A percentile compares a stretch with the other conserved stretches of the same genome.
phyloP scores from a whole-genome alignment of 1,139 yeast species.

The Sugiyamaella paludigena region DNA sequence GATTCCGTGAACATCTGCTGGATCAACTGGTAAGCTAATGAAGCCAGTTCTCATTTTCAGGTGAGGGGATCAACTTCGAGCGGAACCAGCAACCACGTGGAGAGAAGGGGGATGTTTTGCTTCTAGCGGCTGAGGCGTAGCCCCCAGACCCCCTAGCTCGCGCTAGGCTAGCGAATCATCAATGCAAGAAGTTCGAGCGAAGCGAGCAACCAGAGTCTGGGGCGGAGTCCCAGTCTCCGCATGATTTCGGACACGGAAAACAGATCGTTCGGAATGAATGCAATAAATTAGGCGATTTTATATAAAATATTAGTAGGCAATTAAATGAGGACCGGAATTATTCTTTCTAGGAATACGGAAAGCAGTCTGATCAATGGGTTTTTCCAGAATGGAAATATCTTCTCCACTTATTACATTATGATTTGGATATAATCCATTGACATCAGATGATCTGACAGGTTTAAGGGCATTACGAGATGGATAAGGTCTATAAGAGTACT shows the following conservation, averaged over 20 bases:
- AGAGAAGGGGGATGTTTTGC: neutral
- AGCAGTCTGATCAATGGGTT: slow-evolving; percentile 22
- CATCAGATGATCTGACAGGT: slow-evolving; percentile 6
- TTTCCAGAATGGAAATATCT: slow-evolving; percentile 21
- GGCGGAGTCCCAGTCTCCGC: neutral
- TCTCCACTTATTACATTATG: slow-evolving; percentile 23
- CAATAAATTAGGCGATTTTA: neutral
- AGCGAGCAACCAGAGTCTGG: neutral
- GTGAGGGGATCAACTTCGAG: too few species aligned
- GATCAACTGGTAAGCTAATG: too few species aligned
- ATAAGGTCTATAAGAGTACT: slow-evolving; percentile 23
- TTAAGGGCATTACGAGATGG: slow-evolving; percentile 15
- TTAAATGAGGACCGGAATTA: slow-evolving; percentile 5
- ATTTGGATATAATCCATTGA: slow-evolving; percentile 1
- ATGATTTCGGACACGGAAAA: neutral
- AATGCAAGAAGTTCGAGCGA: neutral
- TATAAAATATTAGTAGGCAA: slow-evolving; percentile 2
- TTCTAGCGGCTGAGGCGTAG: slow-evolving; percentile 4
- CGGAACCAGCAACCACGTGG: too few species aligned
- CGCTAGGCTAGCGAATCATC: neutral
- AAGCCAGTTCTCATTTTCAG: too few species aligned
- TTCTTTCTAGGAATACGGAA: slow-evolving; percentile 17
- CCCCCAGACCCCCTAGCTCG: slow-evolving; percentile 1
- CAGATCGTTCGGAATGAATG: neutral
- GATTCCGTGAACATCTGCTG: too few species aligned